These are phyloP conservation scores for Mycocentrospora acerina DNA, from an alignment of 2,329 filamentous ascomycete species.

Conservation along the genomic window DNA sequence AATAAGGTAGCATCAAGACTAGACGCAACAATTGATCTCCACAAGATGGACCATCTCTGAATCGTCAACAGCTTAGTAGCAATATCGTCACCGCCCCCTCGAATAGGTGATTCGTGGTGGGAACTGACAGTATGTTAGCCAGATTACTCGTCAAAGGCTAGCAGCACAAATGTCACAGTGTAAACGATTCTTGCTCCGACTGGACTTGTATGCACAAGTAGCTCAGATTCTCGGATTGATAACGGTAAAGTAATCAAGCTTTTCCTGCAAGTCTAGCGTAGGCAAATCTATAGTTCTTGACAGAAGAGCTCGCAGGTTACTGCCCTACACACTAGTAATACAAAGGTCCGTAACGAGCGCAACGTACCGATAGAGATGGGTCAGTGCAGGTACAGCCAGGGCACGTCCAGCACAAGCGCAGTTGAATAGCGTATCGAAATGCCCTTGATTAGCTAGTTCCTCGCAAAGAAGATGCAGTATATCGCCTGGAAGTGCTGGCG, in stretches of 20 bases:
- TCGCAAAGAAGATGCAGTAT: constrained; percentile 63
- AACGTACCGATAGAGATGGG: constrained; percentile 63
- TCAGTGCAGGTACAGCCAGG: constrained; percentile 61
- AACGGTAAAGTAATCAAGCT: background rate
- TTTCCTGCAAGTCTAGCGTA: too few relatives aligned
- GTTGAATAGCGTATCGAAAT: constrained; percentile 63
- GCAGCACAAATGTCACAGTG: too few relatives aligned
- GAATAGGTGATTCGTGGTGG: constrained; percentile 47
- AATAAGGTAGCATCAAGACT: constrained; percentile 63
- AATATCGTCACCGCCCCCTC: constrained; percentile 48
- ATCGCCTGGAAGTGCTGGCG: constrained; percentile 54
- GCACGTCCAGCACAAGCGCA: constrained; percentile 58
- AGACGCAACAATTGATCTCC: constrained; percentile 69
- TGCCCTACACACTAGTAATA: background rate
- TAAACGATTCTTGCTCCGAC: too few relatives aligned
- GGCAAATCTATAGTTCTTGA: too few relatives aligned
- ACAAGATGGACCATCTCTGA: constrained; percentile 63
- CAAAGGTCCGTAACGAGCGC: background rate
- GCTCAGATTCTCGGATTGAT: background rate
- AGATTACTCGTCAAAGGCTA: too few relatives aligned
- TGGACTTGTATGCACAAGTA: constrained; percentile 2
- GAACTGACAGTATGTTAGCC: constrained; percentile 32
- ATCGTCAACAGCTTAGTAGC: constrained; percentile 49
- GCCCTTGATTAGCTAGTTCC: constrained; percentile 57
- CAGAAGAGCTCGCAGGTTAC: too few relatives aligned